Percentiles rank a stretch among this genome's conserved stretches.
phyloP scores from a whole-genome alignment of 148 eudicot genomes.

The Hydrangea macrophylla region DNA sequence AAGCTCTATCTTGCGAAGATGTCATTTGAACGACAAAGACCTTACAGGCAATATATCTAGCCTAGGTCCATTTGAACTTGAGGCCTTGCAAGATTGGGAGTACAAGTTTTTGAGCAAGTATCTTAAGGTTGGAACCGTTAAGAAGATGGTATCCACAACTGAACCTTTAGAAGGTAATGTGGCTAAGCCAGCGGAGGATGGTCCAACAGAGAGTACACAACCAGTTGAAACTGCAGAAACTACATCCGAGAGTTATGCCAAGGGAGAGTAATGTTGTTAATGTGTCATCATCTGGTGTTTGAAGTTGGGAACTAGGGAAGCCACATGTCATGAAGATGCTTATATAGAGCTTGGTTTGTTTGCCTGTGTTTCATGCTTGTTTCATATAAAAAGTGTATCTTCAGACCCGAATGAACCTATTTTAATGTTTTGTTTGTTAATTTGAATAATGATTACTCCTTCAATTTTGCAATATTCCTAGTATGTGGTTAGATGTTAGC shows the following conservation, averaged over 20 bases:
- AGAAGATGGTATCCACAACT: slow-evolving; percentile 34
- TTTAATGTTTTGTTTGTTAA: not conserved
- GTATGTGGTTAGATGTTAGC: not conserved
- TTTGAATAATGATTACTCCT: not conserved
- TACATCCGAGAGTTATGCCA: slow-evolving; percentile 25
- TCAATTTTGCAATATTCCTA: not conserved
- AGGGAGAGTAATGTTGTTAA: slow-evolving; percentile 30
- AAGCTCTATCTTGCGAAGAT: slow-evolving; percentile 98
- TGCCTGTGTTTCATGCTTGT: not conserved
- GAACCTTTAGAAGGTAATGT: slow-evolving; percentile 40
- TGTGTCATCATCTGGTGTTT: not conserved
- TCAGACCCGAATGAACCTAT: not conserved
- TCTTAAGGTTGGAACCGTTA: slow-evolving; percentile 83
- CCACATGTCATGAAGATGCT: not conserved
- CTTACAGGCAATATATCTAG: slow-evolving; percentile 76
- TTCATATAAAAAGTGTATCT: too few species aligned
- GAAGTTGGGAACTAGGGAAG: not conserved
- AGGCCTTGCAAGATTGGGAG: slow-evolving; percentile 95
- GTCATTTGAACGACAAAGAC: slow-evolving; percentile 94
- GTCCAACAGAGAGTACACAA: slow-evolving; percentile 19
- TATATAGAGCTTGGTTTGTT: not conserved
- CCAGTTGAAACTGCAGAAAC: slow-evolving; percentile 25
- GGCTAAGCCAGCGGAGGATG: slow-evolving; percentile 29
- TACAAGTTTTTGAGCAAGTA: slow-evolving; percentile 98
- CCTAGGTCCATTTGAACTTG: slow-evolving; percentile 86